phyloP scores from a whole-genome alignment of 176 grass and related monocot species.

The Musa troglodytarum region DNA sequence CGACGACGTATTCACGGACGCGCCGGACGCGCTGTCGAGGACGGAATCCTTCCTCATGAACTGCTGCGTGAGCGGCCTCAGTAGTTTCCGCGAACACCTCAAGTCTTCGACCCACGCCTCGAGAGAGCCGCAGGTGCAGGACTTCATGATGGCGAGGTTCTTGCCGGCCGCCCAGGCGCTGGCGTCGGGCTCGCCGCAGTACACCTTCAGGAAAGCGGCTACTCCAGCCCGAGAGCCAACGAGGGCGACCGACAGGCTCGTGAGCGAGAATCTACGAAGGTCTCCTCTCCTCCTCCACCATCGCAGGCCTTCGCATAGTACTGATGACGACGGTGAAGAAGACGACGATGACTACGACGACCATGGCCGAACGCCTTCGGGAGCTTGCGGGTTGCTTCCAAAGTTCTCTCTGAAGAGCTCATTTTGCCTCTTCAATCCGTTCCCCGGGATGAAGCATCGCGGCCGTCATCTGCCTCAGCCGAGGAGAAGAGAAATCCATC shows the following conservation, averaged over 20 bases:
- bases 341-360: constrained; percentile 37
- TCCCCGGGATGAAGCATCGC: constrained; percentile 42
- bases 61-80: constrained; percentile 81
- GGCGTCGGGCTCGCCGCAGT: constrained; percentile 63
- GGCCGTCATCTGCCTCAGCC: constrained; percentile 11
- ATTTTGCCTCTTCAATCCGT: constrained; percentile 61
- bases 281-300: constrained; percentile 59
- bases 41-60: constrained; percentile 74
- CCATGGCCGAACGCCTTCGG: constrained; percentile 37
- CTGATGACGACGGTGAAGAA: constrained; percentile 28
- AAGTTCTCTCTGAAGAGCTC: constrained; percentile 59
- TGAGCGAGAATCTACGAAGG: constrained; percentile 12
- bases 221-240: background rate
- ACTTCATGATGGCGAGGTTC: constrained; percentile 88
- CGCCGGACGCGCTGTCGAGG: constrained; percentile 69
- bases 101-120: background rate
- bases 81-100: constrained; percentile 27
- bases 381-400: constrained; percentile 78
- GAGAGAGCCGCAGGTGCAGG: constrained; percentile 27
- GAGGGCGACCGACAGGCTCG: background rate
- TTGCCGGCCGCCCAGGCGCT: constrained; percentile 72
- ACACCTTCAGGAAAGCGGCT: constrained; percentile 64
- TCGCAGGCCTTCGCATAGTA: constrained; percentile 17
- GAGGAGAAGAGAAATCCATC: constrained; percentile 4
- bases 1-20: constrained; percentile 66